A percentile compares a stretch with the other conserved stretches of the same genome.
Conservation (phyloP, 768 basidiomycete genomes). For the Naganishia kalamii region DNA sequence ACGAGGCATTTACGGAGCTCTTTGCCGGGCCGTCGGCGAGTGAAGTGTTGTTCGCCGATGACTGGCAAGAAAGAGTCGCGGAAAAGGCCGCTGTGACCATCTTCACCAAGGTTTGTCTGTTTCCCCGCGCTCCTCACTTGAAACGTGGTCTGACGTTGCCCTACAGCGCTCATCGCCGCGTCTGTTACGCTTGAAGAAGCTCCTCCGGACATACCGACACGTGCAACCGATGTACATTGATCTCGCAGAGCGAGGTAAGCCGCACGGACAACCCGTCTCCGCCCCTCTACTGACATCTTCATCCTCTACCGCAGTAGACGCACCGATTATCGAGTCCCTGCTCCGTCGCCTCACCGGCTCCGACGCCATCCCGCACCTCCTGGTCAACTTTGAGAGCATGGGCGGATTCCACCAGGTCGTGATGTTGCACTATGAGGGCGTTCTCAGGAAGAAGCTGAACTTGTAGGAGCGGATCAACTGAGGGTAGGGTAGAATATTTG, state of each 20-base stretch:
- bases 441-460: not conserved
- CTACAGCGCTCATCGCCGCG: not conserved
- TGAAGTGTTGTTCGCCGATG: not conserved
- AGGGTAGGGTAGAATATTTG: not conserved
- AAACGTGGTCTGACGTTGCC: not conserved
- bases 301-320: not conserved
- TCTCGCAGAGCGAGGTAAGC: not conserved
- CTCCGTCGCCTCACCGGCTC: not conserved
- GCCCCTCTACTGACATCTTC: not conserved
- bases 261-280: no score
- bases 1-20: not conserved
- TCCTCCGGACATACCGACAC: not conserved
- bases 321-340: not conserved
- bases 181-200: not conserved
- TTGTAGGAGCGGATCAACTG: not conserved
- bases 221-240: not conserved
- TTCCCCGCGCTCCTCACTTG: not conserved
- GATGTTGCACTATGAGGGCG: not conserved
- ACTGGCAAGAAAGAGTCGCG: not conserved
- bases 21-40: not conserved
- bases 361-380: not conserved
- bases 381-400: conserved; percentile 4
- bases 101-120: not conserved
- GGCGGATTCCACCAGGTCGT: conserved; percentile 1
- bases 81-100: not conserved